Conservation (phyloP, 495 filamentous ascomycete genomes). For the Friedmanniomyces simplex region DNA sequence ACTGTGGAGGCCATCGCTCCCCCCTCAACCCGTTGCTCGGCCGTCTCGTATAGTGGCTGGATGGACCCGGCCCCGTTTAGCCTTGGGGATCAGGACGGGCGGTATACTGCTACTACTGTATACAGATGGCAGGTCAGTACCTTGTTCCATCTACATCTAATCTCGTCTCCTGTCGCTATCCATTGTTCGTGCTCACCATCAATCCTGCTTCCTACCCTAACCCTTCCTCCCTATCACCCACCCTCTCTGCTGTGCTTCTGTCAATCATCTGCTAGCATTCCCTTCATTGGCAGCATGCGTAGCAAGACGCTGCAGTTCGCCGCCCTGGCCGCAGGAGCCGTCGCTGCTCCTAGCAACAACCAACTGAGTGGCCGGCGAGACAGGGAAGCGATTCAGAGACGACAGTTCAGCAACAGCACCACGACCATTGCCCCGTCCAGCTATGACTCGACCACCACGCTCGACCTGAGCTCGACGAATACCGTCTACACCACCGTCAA, state of each 20-base stretch:
- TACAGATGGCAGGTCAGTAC: neutral
- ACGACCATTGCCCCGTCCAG: neutral
- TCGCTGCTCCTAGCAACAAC: neutral
- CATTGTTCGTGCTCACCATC: neutral
- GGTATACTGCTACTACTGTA: too few species aligned
- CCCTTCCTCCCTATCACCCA: neutral
- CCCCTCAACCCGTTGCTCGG: neutral
- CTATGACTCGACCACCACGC: neutral
- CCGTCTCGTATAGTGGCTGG: neutral
- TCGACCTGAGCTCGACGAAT: neutral
- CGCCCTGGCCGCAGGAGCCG: neutral
- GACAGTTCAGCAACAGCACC: neutral
- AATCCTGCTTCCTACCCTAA: neutral
- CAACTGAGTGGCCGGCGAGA: neutral
- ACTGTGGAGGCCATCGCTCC: neutral
- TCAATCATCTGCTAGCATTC: neutral
- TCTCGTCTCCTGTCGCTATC: neutral
- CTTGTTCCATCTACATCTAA: neutral
- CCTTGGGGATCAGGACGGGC: neutral
- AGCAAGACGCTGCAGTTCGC: neutral
- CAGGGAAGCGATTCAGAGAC: neutral
- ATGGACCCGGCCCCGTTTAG: neutral
- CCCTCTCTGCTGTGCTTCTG: neutral
- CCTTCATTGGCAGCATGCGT: neutral
- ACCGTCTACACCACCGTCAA: constrained; percentile 2